phyloP scores from a whole-genome alignment of 2,329 filamentous ascomycete genomes.

The Apiospora saccharicola region DNA sequence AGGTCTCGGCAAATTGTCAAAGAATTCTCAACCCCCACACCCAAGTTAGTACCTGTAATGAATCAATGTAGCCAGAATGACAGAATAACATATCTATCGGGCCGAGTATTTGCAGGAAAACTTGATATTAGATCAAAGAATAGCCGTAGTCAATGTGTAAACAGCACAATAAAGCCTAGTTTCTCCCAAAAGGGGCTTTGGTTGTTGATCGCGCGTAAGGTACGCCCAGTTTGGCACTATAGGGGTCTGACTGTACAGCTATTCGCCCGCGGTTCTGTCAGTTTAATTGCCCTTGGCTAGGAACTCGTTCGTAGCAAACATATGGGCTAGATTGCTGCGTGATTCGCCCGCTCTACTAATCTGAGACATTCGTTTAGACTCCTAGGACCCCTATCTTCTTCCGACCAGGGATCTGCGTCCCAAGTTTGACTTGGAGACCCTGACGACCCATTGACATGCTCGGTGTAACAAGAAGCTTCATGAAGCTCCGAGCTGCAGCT shows the following conservation, averaged over 20 bases:
- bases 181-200: not conserved
- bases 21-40: not conserved
- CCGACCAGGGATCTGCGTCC: not conserved
- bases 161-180: not conserved
- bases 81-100: not conserved
- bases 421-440: not conserved
- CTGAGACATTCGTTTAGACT: not conserved
- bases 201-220: not conserved
- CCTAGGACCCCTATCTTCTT: not conserved
- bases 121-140: not conserved
- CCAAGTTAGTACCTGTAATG: not conserved
- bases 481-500: not conserved
- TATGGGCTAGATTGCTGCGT: not conserved
- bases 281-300: too few species aligned
- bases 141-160: not conserved
- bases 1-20: not conserved
- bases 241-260: not conserved
- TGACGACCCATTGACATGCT: not conserved
- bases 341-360: not conserved
- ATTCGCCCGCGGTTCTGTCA: not conserved
- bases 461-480: not conserved
- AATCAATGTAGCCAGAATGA: not conserved
- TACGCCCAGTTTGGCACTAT: not conserved
- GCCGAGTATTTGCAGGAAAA: not conserved
- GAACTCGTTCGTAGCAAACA: not conserved